Evolutionary conservation across 305 asterid genomes (phyloP).

Genomic region (Solanum hybrid): DNA sequence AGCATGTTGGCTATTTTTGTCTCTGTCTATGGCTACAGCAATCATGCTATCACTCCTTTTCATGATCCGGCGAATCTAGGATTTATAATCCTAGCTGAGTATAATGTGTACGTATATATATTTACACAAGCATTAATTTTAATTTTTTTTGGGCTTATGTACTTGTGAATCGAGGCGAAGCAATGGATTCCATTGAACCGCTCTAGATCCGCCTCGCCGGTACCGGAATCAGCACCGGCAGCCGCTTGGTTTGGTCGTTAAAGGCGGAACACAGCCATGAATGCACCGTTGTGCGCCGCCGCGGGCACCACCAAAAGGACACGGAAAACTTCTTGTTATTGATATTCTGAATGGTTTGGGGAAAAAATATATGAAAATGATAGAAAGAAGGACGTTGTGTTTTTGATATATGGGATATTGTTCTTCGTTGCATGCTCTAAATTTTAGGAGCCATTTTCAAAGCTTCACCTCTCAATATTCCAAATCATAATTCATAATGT

Average conservation of each 20-base stretch:
- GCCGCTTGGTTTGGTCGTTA: neutral
- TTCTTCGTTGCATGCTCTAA: neutral
- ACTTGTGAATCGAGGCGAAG: neutral
- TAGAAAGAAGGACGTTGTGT: neutral
- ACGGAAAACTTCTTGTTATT: neutral
- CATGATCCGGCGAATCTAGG: neutral
- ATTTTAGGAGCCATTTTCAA: neutral
- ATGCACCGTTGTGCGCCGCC: neutral
- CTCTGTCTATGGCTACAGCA: conserved; percentile 71
- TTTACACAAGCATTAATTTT: neutral
- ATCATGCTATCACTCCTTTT: conserved; percentile 13
- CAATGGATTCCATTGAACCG: neutral
- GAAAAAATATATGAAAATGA: neutral
- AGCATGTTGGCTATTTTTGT: conserved; percentile 72
- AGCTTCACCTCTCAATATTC: neutral
- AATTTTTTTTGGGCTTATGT: neutral
- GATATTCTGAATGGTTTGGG: neutral
- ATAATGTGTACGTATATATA: neutral
- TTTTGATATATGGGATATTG: neutral
- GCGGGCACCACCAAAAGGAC: neutral
- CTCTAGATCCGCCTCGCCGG: neutral
- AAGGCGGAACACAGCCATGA: neutral
- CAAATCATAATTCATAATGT: neutral
- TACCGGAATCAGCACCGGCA: neutral
- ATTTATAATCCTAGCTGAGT: neutral